Percentiles rank a stretch among this genome's conserved stretches.
These are phyloP conservation scores for Xylaria venustula DNA, from an alignment of 495 filamentous ascomycete species.

Conservation along the genomic window DNA sequence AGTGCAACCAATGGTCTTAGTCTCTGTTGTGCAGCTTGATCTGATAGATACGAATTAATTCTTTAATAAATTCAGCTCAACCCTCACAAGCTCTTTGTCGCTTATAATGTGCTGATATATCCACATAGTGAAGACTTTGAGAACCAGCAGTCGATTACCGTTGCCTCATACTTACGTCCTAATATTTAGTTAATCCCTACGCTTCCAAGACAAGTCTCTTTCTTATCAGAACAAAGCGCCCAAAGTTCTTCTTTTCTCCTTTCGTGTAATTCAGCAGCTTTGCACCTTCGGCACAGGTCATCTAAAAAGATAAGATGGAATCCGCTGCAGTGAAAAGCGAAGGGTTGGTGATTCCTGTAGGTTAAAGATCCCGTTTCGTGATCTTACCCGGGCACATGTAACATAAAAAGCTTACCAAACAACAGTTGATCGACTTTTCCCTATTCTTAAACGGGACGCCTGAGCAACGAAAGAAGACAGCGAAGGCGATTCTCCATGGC, in stretches of 20 bases:
- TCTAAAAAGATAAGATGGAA: conserved; percentile 33
- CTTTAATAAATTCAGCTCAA: too few species aligned
- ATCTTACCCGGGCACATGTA: neutral
- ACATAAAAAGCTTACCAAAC: conserved; percentile 15
- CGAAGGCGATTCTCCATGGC: conserved; percentile 68
- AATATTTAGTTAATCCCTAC: neutral
- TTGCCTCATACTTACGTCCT: neutral
- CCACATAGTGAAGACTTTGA: too few species aligned
- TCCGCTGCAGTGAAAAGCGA: conserved; percentile 63
- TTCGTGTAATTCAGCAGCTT: too few species aligned
- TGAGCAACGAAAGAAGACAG: conserved; percentile 62
- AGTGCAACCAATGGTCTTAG: neutral
- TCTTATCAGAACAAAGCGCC: neutral
- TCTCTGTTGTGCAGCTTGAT: neutral
- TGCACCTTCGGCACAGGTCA: neutral
- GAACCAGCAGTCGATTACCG: too few species aligned
- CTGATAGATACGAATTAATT: neutral
- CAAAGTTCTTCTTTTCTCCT: neutral
- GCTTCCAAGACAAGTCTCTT: neutral
- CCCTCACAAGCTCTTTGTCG: too few species aligned
- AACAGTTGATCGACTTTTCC: conserved; percentile 81
- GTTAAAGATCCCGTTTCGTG: conserved; percentile 7
- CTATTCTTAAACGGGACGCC: conserved; percentile 67
- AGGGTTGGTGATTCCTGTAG: conserved; percentile 68
- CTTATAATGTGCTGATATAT: too few species aligned